phyloP scores from a whole-genome alignment of 129 eudicot species.

The Deinandra increscens region DNA sequence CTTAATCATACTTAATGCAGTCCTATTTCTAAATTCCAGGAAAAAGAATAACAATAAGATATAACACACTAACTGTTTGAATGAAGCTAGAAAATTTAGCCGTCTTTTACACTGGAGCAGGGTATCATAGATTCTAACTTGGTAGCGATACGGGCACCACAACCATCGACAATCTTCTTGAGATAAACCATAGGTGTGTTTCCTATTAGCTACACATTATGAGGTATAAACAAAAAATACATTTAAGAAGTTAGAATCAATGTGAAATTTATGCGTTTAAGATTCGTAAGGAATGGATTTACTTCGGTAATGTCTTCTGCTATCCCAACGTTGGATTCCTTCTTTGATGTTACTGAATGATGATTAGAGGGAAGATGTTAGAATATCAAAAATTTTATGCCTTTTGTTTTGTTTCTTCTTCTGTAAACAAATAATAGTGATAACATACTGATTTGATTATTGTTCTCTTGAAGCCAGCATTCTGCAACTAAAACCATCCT shows the following conservation, averaged over 20 bases:
- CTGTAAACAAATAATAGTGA: slow-evolving; percentile 16
- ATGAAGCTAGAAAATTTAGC: slow-evolving; percentile 26
- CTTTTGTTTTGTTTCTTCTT: slow-evolving; percentile 19
- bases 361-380: slow-evolving; percentile 12
- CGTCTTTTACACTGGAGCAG: slow-evolving; percentile 70
- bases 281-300: slow-evolving; percentile 19
- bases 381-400: slow-evolving; percentile 25
- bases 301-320: slow-evolving; percentile 72
- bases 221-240: not conserved
- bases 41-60: not conserved
- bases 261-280: not conserved
- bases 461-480: slow-evolving; percentile 27
- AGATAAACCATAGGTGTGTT: slow-evolving; percentile 75
- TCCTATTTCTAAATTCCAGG: slow-evolving; percentile 31
- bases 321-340: slow-evolving; percentile 46
- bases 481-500: slow-evolving; percentile 52
- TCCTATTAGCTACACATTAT: slow-evolving; percentile 54
- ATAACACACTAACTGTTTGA: not conserved
- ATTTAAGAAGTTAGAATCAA: not conserved
- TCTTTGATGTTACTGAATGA: slow-evolving; percentile 38
- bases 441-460: slow-evolving; percentile 29
- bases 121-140: slow-evolving; percentile 72
- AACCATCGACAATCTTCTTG: slow-evolving; percentile 58
- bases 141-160: slow-evolving; percentile 63
- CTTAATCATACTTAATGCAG: slow-evolving; percentile 65